Evolutionary conservation across 257 asterid species (phyloP), one percentile per base, ranked within the genome.

Genomic region (Hygrophila difformis): DNA sequence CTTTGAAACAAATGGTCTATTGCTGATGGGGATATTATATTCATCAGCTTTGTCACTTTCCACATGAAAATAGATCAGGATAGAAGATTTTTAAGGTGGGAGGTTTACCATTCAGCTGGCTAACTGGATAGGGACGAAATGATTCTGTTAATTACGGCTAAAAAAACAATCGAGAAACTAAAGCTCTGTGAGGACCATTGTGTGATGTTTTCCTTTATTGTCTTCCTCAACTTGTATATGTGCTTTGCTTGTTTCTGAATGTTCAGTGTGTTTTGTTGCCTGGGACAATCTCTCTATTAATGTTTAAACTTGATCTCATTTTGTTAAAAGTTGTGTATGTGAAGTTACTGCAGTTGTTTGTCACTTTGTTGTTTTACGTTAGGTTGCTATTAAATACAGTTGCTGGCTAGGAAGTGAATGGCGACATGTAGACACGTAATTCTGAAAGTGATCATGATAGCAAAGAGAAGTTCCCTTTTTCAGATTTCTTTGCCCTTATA

Each of bases 11-110:
- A 58, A 56, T 65, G 57, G 68, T 57, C 61, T 66, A 71, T 62
- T 62, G 66, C 3, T 33, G 37, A 5, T 67, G 52, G 47, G n/a
- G 45, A 49, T 67, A 56, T 56, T 39, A 39, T 67, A 53, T 65
- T 66, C 52, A 74, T 44, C 60, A 48, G 52, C 60, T 65, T 57
- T 47, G 63, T 65, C 58, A 50, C 74, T 66, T 58, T 66, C 68
- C 66, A 62, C 60, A 66, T 68, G 59, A 53, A 50, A 60, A 66
- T 52, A 41, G 16, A 52, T 18, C 48, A 33, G 46, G 28, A 49
- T 24, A 60, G n/a, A 20, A 24, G 38, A 48, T 59, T 42, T 55
- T 66, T 62, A 18, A n/a, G 44, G 23, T 13, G 55, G 26, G 10
- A 43, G 44, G 53, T 18, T 33, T 65, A 35, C 56, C 28, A 3